Conservation (phyloP, 169 alveolate species). For the Plasmodium sp. region DNA sequence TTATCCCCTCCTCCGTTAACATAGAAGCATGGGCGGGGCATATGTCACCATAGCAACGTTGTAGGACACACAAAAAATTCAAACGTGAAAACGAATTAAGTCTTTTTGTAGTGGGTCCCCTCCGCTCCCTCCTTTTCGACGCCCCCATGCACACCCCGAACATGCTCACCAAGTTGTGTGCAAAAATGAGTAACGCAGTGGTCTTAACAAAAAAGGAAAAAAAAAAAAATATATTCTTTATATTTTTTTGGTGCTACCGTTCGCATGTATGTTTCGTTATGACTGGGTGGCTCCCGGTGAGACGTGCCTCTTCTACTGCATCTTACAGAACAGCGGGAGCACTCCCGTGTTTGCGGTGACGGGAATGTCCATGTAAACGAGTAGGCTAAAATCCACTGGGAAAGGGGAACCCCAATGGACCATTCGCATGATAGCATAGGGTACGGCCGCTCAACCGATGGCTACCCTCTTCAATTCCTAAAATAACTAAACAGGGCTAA, state of each 20-base stretch:
- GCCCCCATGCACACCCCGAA: not conserved
- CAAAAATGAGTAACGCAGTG: not conserved
- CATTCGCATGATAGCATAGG: not conserved
- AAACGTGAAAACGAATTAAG: not conserved
- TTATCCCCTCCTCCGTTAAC: not conserved
- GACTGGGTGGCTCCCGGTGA: not conserved
- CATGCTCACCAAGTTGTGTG: not conserved
- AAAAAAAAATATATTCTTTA: too few relatives aligned
- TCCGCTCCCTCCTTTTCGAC: not conserved
- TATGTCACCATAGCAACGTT: not conserved
- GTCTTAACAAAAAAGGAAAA: not conserved
- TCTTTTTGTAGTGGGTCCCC: not conserved
- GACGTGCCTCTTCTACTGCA: not conserved
- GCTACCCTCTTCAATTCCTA: not conserved
- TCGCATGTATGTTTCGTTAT: not conserved
- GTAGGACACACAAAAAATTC: not conserved
- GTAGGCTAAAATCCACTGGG: not conserved
- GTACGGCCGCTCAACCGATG: not conserved
- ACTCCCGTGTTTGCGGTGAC: not conserved
- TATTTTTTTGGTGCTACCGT: not conserved
- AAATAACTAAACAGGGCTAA: conserved; percentile 12
- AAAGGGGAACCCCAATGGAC: not conserved
- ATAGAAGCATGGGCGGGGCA: not conserved
- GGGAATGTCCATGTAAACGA: too few relatives aligned
- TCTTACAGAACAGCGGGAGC: not conserved